Conservation (phyloP, 352 stramenopile species). For the Phytophthora sp. region DNA sequence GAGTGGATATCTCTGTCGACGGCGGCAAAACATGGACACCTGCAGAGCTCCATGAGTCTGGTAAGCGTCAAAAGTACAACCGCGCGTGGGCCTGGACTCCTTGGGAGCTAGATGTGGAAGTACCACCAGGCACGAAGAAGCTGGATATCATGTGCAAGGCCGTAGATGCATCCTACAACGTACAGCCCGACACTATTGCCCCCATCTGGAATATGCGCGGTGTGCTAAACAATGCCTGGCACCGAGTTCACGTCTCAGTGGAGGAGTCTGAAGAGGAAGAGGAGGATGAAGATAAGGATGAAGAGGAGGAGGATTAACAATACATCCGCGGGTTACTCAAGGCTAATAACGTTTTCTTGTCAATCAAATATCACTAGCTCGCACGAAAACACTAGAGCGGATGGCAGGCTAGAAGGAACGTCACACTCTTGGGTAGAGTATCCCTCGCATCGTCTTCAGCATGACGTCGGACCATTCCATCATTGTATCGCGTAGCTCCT, state of each 20-base stretch:
- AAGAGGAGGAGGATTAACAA: conserved; percentile 7
- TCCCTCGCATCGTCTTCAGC: conserved; percentile 22
- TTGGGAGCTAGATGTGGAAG: conserved; percentile 94
- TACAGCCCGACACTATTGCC: conserved; percentile 95
- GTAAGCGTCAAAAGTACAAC: conserved; percentile 87
- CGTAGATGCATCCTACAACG: conserved; percentile 96
- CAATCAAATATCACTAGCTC: no score
- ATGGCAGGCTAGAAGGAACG: no score
- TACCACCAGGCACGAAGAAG: conserved; percentile 79
- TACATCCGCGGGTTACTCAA: no score
- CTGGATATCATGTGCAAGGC: conserved; percentile 94
- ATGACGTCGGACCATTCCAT: conserved; percentile 28
- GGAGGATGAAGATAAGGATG: conserved; percentile 34
- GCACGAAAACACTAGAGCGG: no score
- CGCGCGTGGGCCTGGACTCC: conserved; percentile 96
- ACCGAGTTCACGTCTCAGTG: conserved; percentile 79
- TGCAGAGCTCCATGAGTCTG: conserved; percentile 88
- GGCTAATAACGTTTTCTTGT: not conserved
- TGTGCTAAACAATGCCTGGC: conserved; percentile 98
- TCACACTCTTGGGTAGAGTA: conserved; percentile 23
- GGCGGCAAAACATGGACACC: conserved; percentile 93
- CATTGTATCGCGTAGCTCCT: conserved; percentile 15
- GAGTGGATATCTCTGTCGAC: conserved; percentile 96
- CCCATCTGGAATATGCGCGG: conserved; percentile 98
- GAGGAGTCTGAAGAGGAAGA: conserved; percentile 54